Base-by-base conservation (phyloP, 441 rosid genomes). In the Capsella rubella region DNA sequence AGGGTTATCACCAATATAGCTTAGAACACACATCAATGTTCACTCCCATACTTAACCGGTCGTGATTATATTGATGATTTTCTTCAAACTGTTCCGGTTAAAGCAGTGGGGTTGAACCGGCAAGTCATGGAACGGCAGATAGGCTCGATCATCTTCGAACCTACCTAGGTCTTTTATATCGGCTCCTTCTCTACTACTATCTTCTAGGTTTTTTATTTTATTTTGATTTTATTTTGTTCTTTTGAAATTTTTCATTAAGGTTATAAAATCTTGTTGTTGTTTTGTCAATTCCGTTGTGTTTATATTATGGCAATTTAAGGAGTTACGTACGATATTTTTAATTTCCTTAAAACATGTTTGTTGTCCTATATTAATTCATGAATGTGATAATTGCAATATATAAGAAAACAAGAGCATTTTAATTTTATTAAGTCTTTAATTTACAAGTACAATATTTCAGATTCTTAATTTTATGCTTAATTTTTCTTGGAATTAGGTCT, bases 111-210 rank as follows among this genome's bases (percentile, higher is more conserved):
- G 69, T 60, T 60, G 67, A 59, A 74, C 69, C 78, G 78, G 78
- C 78, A 74, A 74, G 78, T 74, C 78, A 74, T 67, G 29, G 68
- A 59, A 67, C 56, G 73, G 73, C 78, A 56, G 69, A 42, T 74
- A 31, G 78, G 73, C 50, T 60, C 73, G 78, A 67, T 74, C 56
- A 3, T 42, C 63, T 67, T 74, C 78, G 78, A 74, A 60, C 78
- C 78, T 74, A 74, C 73, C 78, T 59, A 42, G 66, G 73, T 74
- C 55, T 74, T 16, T 16, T 51, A 40, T 51, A 74, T 74, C 50
- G 69, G 78, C 73, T 67, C 73, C 13, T 51, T 59, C 63, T 59
- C 54, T 67, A 50, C 31, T 55, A 37, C 18, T 16, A 16, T 16
- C 18, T 16, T 55, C 49, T 67, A 10, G 15, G 54, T 4, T 32